phyloP scores from a whole-genome alignment of 495 filamentous ascomycete species.

The Pyronema omphalodes region DNA sequence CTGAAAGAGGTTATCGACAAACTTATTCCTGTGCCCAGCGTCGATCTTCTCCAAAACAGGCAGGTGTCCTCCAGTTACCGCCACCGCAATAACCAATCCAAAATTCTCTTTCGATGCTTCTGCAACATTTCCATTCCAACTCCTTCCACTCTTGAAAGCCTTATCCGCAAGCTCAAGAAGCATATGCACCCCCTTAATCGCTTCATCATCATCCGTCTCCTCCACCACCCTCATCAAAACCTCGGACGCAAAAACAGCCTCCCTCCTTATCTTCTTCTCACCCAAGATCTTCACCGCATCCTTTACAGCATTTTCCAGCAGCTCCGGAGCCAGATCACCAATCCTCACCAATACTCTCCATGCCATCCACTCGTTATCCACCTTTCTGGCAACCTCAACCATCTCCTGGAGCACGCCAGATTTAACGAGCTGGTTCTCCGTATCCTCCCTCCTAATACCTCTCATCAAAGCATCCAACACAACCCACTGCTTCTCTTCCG shows the following conservation, averaged over 20 bases:
- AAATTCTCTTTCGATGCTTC: background rate
- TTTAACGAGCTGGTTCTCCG: constrained; percentile 4
- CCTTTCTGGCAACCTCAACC: background rate
- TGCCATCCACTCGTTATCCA: background rate
- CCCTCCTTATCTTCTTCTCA: background rate
- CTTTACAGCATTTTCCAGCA: background rate
- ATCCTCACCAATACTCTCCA: constrained; percentile 5
- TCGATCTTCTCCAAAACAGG: constrained; percentile 1
- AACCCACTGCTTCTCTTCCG: constrained; percentile 11
- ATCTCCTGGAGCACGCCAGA: background rate
- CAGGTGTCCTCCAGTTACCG: background rate
- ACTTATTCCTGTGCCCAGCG: background rate
- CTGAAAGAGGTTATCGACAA: background rate
- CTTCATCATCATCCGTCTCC: background rate
- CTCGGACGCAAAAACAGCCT: constrained; percentile 1
- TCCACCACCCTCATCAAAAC: constrained; percentile 1
- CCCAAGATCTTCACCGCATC: background rate
- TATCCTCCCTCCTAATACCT: constrained; percentile 16
- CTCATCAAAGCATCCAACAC: constrained; percentile 17
- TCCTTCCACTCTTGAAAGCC: background rate
- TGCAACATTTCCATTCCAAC: background rate
- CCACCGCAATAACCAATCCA: background rate
- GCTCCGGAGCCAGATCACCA: background rate
- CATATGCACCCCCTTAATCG: background rate
- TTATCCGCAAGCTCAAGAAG: background rate